A percentile compares a stretch with the other conserved stretches of the same genome.
Conservation (phyloP, 1,139 yeast genomes). For the Pneumocystis murina region DNA sequence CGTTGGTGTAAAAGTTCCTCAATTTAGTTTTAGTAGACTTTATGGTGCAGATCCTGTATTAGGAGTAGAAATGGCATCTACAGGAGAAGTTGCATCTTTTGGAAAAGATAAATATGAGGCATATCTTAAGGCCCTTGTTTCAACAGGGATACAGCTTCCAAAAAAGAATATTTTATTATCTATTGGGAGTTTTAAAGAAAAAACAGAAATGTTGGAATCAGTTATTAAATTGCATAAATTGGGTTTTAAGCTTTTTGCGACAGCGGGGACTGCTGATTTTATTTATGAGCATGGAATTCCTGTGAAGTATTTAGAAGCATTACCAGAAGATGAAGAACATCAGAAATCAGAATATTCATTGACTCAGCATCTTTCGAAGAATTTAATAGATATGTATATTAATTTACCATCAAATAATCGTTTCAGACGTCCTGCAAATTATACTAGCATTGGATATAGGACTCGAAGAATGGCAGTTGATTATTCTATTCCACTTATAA, state of each 20-base stretch:
- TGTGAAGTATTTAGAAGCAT: constrained; percentile 84
- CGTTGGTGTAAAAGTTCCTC: constrained; percentile 96
- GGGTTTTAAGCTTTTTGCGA: constrained; percentile 86
- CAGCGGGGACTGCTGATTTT: constrained; percentile 98
- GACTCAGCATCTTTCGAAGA: constrained; percentile 91
- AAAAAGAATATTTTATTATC: constrained; percentile 75
- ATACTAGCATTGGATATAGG: constrained; percentile 92
- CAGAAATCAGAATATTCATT: constrained; percentile 89
- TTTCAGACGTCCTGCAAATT: constrained; percentile 96
- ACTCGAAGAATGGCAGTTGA: constrained; percentile 99
- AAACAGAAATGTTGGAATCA: constrained; percentile 80
- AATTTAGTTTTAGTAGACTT: constrained; percentile 90
- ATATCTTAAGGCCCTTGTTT: constrained; percentile 79
- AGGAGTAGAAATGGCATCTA: constrained; percentile 99
- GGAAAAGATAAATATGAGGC: constrained; percentile 96
- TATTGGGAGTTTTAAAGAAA: constrained; percentile 95
- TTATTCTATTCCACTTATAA: constrained; percentile 90
- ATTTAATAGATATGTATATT: constrained; percentile 88
- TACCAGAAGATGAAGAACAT: constrained; percentile 41
- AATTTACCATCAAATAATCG: constrained; percentile 93
- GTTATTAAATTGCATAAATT: constrained; percentile 65
- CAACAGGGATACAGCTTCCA: constrained; percentile 93
- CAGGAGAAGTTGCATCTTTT: constrained; percentile 97
- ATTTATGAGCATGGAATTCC: constrained; percentile 88
- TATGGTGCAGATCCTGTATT: constrained; percentile 98